Base-by-base conservation (phyloP, 768 basidiomycete genomes). In the Termitomyces sp. region DNA sequence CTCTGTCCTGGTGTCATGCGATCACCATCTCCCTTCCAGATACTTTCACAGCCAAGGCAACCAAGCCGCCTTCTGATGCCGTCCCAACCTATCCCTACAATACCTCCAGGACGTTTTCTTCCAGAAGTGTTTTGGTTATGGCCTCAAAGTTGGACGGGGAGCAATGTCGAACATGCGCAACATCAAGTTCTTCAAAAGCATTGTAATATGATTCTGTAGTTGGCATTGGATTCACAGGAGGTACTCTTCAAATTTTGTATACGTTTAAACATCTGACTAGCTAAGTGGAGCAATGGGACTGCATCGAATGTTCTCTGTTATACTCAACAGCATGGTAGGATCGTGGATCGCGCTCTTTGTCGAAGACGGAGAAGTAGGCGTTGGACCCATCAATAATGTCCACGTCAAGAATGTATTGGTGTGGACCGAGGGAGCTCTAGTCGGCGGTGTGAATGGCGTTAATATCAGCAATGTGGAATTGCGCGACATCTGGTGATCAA, bases 101-200 rank as follows among this genome's bases (percentile, higher is more conserved):
- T 28, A 37, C 10, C 42, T 45, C 9, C 15, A 48, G n/a, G 50
- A 62, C 26, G 46, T 64, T 34, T 49, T 43, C 1, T 62, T 60
- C 44, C 35, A 49, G 22, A 55, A 62, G 37, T 57, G 55, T 51
- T 37, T 58, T 28, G 61, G 50, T 26, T 62, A 60, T 32, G 59
- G 58, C 24, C 62, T 64, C 46, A 60, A 64, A 45, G 57, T 62
- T 11, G 59, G 63, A 17, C 63, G 62, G 22, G 61, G 61, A 22
- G 53, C 59, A 10, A 37, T 57, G 57, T 21, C 47, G 5, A 35
- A 60, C 44, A 60, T 60, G 56, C 30, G 17, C 11, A 60, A 60
- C 24, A 57, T 58, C 51, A 56, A 49, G 42, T 61, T 61, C 48
- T 54, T 44, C 22, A 51, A 53, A 5, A 57, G 55, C 53, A 59